Conservation (phyloP, 1,284 basidiomycete species). For the Spongispora temasekensis region DNA sequence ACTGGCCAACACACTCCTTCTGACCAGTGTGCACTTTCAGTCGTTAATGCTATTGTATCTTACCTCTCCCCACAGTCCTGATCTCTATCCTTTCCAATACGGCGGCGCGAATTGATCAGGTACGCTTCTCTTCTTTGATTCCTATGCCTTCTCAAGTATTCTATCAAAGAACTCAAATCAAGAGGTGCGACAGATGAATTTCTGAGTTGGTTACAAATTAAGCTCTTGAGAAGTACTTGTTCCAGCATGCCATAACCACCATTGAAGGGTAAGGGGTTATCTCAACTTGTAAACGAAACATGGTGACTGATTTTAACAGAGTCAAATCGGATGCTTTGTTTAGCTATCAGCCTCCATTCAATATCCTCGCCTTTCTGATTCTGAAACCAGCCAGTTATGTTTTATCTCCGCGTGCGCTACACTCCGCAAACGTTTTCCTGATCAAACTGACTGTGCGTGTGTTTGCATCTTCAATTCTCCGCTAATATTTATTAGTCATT, state of each 20-base stretch:
- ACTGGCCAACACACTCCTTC: constrained; percentile 73
- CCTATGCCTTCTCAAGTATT: constrained; percentile 4
- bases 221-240: constrained; percentile 67
- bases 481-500: constrained; percentile 53
- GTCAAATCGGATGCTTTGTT: constrained; percentile 90
- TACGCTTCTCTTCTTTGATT: constrained; percentile 39
- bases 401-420: constrained; percentile 71
- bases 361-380: constrained; percentile 74
- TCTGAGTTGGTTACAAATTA: constrained; percentile 9
- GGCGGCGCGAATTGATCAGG: constrained; percentile 77
- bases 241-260: constrained; percentile 84
- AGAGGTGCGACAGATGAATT: constrained; percentile 63
- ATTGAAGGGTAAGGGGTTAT: constrained; percentile 72
- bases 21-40: constrained; percentile 63
- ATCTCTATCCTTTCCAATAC: constrained; percentile 88
- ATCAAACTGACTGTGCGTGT: constrained; percentile 64
- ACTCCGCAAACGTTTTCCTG: constrained; percentile 79
- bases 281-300: neutral
- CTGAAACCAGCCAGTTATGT: constrained; percentile 77
- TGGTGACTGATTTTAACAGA: constrained; percentile 38
- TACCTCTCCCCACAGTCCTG: constrained; percentile 50
- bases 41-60: neutral
- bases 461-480: neutral
- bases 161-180: constrained; percentile 70
- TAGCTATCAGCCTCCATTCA: constrained; percentile 88